Conservation (phyloP, 257 asterid species). For the Rehmannia glutinosa region DNA sequence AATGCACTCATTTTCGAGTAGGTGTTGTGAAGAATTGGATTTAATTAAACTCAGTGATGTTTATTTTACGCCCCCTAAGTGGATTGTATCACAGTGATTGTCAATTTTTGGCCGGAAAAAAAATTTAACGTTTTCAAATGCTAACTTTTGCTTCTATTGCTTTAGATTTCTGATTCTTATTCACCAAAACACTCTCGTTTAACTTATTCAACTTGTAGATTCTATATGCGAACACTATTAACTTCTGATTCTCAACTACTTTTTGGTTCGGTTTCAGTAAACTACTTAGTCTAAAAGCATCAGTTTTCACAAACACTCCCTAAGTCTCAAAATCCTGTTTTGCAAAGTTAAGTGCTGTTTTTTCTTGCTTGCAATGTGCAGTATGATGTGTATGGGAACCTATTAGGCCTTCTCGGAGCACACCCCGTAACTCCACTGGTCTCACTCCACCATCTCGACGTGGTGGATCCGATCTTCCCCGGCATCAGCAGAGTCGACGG, state of each 20-base stretch:
- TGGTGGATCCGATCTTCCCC: constrained; percentile 82
- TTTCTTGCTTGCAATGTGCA: constrained; percentile 20
- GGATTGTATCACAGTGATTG: too few species aligned
- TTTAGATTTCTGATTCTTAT: too few species aligned
- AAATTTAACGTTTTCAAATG: too few species aligned
- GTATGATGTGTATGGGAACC: constrained; percentile 93
- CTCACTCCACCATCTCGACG: constrained; percentile 86
- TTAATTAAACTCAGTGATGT: neutral
- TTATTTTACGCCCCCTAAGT: neutral
- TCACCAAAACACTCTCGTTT: too few species aligned
- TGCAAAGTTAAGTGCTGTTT: neutral
- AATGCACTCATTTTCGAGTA: neutral
- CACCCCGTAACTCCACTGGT: constrained; percentile 81
- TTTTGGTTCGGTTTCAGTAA: too few species aligned
- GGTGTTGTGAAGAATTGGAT: neutral
- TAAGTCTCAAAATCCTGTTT: neutral
- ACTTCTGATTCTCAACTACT: too few species aligned
- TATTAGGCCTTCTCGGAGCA: constrained; percentile 79
- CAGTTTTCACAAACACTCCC: neutral
- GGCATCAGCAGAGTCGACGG: constrained; percentile 40
- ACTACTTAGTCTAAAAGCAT: too few species aligned
- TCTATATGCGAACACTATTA: too few species aligned
- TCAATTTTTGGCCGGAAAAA: too few species aligned
- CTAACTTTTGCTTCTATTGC: too few species aligned
- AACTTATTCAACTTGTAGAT: too few species aligned